Evolutionary conservation across 345 rosid species (phyloP).

Genomic region (Syzygium oleosum): DNA sequence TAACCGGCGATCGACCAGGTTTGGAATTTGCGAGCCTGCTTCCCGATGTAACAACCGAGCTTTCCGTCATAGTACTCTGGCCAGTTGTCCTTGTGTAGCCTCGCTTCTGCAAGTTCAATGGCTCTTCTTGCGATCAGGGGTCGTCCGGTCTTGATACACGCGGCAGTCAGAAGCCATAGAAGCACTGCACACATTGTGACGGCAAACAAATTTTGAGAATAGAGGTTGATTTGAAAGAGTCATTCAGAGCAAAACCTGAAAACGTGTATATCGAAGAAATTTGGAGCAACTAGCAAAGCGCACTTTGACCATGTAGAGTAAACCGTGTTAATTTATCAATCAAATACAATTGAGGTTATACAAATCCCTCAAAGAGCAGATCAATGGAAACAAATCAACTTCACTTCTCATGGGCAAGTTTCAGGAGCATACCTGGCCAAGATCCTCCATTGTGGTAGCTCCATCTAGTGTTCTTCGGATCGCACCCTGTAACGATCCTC

Average conservation of each 20-base stretch:
- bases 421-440: slow-evolving; percentile 71
- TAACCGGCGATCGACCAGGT: slow-evolving; percentile 96
- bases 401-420: not conserved
- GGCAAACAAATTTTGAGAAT: not conserved
- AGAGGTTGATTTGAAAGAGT: not conserved
- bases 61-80: slow-evolving; percentile 96
- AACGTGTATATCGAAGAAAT: not conserved
- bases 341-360: not conserved
- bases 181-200: slow-evolving; percentile 48
- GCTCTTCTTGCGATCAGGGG: slow-evolving; percentile 91
- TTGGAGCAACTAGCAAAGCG: not conserved
- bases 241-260: not conserved
- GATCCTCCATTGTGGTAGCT: slow-evolving; percentile 99
- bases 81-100: slow-evolving; percentile 76
- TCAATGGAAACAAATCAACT: not conserved
- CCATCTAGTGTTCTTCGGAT: slow-evolving; percentile 95
- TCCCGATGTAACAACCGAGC: slow-evolving; percentile 80
- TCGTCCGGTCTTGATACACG: slow-evolving; percentile 85
- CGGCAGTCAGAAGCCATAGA: slow-evolving; percentile 87
- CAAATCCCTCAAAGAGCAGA: not conserved
- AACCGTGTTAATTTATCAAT: not conserved
- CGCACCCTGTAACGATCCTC: slow-evolving; percentile 84
- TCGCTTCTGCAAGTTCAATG: slow-evolving; percentile 64
- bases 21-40: slow-evolving; percentile 75
- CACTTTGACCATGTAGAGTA: not conserved